Percentiles rank a stretch among this genome's conserved stretches.
Evolutionary conservation across 2,329 filamentous ascomycete genomes (phyloP).

Genomic region (Arachnopeziza araneosa): DNA sequence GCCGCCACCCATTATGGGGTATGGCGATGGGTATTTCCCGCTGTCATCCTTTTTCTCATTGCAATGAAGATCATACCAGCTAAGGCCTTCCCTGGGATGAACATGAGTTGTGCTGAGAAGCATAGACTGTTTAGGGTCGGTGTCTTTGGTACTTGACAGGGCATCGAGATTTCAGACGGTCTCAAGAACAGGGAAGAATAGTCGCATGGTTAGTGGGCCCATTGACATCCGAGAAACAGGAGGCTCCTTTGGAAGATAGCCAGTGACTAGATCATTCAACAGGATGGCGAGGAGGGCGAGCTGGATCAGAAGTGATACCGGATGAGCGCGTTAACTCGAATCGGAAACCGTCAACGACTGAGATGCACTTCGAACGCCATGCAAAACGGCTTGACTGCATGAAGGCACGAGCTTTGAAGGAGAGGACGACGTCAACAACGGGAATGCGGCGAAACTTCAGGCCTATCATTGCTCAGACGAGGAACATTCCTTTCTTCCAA

Average conservation of each 20-base stretch:
- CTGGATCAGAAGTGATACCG: not conserved
- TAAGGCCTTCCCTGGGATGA: conserved; percentile 7
- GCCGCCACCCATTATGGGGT: not conserved
- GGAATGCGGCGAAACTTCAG: conserved; percentile 4
- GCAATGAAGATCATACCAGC: conserved; percentile 5
- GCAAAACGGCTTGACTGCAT: not conserved
- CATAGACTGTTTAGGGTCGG: not conserved
- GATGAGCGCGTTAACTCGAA: not conserved
- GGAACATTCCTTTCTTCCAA: conserved; percentile 5
- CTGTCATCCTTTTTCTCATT: conserved; percentile 7
- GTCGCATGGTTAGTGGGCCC: not conserved
- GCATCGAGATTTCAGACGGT: not conserved
- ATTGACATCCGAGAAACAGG: not conserved
- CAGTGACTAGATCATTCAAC: not conserved
- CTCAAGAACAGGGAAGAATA: conserved; percentile 1
- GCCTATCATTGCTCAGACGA: conserved; percentile 6
- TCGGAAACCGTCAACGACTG: conserved; percentile 10
- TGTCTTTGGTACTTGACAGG: not conserved
- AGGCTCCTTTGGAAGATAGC: not conserved
- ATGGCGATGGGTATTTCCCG: conserved; percentile 2
- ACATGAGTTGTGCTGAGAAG: conserved; percentile 3
- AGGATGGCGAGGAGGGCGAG: not conserved
- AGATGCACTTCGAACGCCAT: not conserved
- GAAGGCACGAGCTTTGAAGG: not conserved
- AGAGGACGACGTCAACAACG: not conserved